Percentiles rank a stretch among this genome's conserved stretches.
Conservation (phyloP, 345 rosid genomes). For the Gossypium rotundifolium region DNA sequence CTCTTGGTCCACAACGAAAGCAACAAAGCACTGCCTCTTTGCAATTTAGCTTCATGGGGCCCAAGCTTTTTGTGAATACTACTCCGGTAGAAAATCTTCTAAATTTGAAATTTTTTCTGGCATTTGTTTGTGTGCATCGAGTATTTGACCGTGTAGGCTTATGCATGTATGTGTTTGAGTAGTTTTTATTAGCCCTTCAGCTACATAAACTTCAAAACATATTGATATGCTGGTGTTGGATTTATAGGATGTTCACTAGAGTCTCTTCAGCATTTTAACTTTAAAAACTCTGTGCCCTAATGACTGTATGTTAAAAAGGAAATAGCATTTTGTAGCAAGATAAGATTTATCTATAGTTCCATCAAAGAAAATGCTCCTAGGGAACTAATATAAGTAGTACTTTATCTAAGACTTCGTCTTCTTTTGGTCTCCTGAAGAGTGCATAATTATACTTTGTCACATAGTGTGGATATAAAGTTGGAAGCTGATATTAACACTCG, state of each 20-base stretch:
- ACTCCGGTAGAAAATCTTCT: slow-evolving; percentile 45
- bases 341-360: too few relatives aligned
- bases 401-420: too few relatives aligned
- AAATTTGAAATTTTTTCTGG: not conserved
- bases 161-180: not conserved
- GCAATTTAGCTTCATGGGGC: slow-evolving; percentile 86
- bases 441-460: not conserved
- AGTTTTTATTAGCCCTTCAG: not conserved
- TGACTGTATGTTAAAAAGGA: too few relatives aligned
- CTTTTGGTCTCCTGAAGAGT: not conserved
- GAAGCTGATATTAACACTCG: not conserved
- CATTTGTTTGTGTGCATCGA: not conserved
- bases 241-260: not conserved
- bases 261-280: not conserved
- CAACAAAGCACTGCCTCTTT: slow-evolving; percentile 64
- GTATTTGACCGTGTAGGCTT: not conserved
- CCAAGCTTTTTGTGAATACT: slow-evolving; percentile 83
- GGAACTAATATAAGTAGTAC: not conserved
- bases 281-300: too few relatives aligned
- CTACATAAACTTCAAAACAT: not conserved
- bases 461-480: not conserved
- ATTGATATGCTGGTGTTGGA: not conserved
- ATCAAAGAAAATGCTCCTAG: not conserved
- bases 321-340: too few relatives aligned
- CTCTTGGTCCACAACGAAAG: slow-evolving; percentile 88